Evolutionary conservation across 23 red algal species (phyloP), one percentile per base, ranked within the genome.

Genomic region (Pyropia haitanensis): DNA sequence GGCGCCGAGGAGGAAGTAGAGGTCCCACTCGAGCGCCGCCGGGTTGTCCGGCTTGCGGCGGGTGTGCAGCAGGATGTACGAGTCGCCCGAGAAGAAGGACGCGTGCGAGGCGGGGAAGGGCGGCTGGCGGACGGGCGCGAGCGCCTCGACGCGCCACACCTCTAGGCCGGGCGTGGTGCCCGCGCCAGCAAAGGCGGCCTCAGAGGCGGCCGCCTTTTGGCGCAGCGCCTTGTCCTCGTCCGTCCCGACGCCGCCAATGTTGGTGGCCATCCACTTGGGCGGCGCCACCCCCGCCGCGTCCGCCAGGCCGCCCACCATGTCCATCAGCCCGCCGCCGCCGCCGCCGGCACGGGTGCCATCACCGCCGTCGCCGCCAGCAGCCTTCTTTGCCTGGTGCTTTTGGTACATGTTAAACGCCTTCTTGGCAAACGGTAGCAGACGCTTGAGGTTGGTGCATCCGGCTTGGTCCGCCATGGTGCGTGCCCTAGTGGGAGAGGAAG

Each of bases 91-190:
- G 49, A 75, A 89, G 58, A 89, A 75, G 3, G 58, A 58, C 2
- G 64, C 58, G 75, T 74, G 71, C 3, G 57, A 64, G 27, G 29
- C 56, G 0, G 39, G 39, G 16, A 24, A 32, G 17, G 64, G 54
- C 28, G 78, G 62, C 9, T 63, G 53, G 16, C 64, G 51, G 18
- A 74, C 50, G n/a, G 85, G 85, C n/a, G 27, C 22, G 46, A 89
- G 72, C 67, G 78, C 78, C 48, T 89, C 85, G 3, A 89, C 69
- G 21, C 85, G 85, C 85, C 85, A 89, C 23, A 89, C 78, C 58
- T 89, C 85, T n/a, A 89, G 25, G 17, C 85, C 85, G 19, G 76
- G 85, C 20, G 27, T 4, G 4, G 49, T 18, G 28, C 85, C 85
- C 17, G 75, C 85, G 53, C 75, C 85, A 15, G 63, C 46, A 61